Evolutionary conservation across 805 yeast genomes (phyloP).

Genomic region (Wickerhamiella occidentalis): DNA sequence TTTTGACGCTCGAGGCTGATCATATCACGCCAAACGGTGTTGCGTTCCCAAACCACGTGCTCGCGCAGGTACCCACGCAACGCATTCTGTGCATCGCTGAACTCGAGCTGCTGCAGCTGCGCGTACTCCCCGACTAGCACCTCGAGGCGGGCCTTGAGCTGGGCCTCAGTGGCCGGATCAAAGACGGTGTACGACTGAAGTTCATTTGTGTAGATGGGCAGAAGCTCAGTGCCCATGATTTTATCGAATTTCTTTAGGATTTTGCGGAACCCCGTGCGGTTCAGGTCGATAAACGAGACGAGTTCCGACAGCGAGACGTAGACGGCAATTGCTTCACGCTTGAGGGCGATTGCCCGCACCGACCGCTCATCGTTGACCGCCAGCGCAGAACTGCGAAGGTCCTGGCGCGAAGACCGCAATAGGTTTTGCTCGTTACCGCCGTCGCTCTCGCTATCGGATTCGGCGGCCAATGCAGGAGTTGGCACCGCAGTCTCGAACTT

Average conservation of each 20-base stretch:
- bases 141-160: slow-evolving; percentile 43
- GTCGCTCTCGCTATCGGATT: slow-evolving; percentile 24
- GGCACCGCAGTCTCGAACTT: slow-evolving; percentile 37
- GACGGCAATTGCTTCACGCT: slow-evolving; percentile 12
- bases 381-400: slow-evolving; percentile 2
- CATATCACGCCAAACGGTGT: slow-evolving; percentile 96
- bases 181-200: slow-evolving; percentile 45
- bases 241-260: slow-evolving; percentile 89
- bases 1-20: slow-evolving; percentile 79
- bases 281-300: slow-evolving; percentile 70
- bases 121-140: slow-evolving; percentile 46
- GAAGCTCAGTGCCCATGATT: slow-evolving; percentile 49
- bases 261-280: slow-evolving; percentile 79
- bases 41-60: slow-evolving; percentile 93
- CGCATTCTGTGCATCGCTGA: slow-evolving; percentile 36
- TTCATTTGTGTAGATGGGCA: slow-evolving; percentile 42
- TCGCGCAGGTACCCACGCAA: slow-evolving; percentile 58
- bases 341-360: slow-evolving; percentile 9
- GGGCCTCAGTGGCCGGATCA: slow-evolving; percentile 34
- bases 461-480: slow-evolving; percentile 23
- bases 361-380: slow-evolving; percentile 6
- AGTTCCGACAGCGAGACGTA: slow-evolving; percentile 73
- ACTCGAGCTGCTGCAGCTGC: slow-evolving; percentile 30
- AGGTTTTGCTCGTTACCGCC: slow-evolving; percentile 14
- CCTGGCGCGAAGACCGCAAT: slow-evolving; percentile 5